These are phyloP conservation scores for Guadua angustifolia DNA, from an alignment of 176 grass and related monocot genomes.

Conservation along the genomic window DNA sequence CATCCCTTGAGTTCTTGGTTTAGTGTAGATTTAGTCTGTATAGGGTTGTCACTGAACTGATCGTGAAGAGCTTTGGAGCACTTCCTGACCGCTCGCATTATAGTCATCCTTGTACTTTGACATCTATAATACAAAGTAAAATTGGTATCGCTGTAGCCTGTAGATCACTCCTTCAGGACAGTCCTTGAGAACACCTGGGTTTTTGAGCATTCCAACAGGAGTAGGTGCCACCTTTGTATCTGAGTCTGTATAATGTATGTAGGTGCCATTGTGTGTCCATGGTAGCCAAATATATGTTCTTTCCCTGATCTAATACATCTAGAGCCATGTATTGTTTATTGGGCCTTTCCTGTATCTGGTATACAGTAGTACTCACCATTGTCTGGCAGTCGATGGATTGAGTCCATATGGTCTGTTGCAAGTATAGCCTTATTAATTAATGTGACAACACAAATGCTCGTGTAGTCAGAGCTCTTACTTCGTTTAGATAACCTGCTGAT, in stretches of 20 bases:
- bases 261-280: neutral
- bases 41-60: neutral
- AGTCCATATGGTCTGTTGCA: neutral
- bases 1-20: neutral
- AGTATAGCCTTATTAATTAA: neutral
- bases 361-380: neutral
- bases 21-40: neutral
- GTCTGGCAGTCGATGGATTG: neutral
- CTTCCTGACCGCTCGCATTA: neutral
- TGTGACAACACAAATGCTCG: neutral
- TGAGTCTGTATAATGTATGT: neutral
- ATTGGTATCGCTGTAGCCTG: neutral
- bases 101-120: neutral
- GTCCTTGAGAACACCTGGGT: neutral
- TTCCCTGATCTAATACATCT: neutral
- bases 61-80: neutral
- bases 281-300: neutral
- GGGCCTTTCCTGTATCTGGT: neutral
- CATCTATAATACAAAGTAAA: neutral
- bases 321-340: neutral
- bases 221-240: neutral
- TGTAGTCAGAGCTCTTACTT: neutral
- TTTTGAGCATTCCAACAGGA: conserved; percentile 9
- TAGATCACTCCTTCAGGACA: neutral
- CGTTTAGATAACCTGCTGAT: neutral